Conservation (phyloP, 1,284 basidiomycete genomes). For the Heterobasidion parviporum region DNA sequence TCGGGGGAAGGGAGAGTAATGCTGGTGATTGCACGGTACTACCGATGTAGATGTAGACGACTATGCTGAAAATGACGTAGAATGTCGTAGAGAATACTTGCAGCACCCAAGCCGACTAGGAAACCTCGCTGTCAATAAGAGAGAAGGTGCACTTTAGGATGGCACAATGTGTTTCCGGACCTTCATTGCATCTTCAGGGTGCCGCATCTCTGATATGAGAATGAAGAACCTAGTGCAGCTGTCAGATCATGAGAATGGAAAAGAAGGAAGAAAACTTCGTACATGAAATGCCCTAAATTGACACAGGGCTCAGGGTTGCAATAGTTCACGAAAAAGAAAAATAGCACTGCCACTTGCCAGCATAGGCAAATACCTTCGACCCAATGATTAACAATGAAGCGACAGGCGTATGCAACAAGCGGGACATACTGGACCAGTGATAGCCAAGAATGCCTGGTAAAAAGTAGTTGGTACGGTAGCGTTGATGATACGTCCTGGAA, state of each 20-base stretch:
- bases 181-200: constrained; percentile 48
- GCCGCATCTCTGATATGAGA: constrained; percentile 46
- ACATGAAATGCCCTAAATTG: constrained; percentile 44
- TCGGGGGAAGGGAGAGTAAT: constrained; percentile 39
- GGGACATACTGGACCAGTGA: constrained; percentile 38
- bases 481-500: constrained; percentile 31
- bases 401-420: background rate
- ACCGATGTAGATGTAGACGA: constrained; percentile 53
- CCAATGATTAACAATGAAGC: background rate
- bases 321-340: background rate
- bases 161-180: constrained; percentile 15
- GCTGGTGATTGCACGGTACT: constrained; percentile 48
- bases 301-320: constrained; percentile 1
- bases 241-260: background rate
- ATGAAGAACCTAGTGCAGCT: constrained; percentile 30
- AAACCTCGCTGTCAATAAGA: background rate
- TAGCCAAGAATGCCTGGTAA: constrained; percentile 41
- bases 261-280: background rate
- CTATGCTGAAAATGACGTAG: constrained; percentile 40
- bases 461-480: constrained; percentile 34
- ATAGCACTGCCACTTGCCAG: constrained; percentile 24
- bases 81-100: constrained; percentile 44
- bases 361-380: constrained; percentile 32
- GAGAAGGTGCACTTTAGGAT: background rate
- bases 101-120: constrained; percentile 41